Evolutionary conservation across 768 basidiomycete species (phyloP).

Genomic region (Lactifluus volemus): DNA sequence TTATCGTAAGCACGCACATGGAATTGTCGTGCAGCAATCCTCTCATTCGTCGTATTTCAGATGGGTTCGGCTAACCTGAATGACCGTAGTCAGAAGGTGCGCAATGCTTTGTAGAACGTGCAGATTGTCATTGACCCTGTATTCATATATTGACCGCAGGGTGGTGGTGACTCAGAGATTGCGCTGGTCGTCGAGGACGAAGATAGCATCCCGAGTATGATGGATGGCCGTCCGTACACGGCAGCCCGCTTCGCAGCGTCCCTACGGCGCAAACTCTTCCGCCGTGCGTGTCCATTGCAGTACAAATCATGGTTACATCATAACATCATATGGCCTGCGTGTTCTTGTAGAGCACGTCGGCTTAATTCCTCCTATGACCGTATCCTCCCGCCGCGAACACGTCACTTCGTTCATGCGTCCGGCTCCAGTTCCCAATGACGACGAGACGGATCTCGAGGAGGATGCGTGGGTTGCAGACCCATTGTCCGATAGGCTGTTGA

Average conservation of each 20-base stretch:
- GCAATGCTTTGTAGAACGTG: background rate
- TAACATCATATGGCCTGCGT: conserved; percentile 2
- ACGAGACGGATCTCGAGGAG: conserved; percentile 49
- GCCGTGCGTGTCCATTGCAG: conserved; percentile 38
- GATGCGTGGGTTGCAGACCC: conserved; percentile 75
- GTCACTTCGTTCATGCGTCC: conserved; percentile 64
- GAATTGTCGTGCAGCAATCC: background rate
- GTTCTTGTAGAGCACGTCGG: conserved; percentile 67
- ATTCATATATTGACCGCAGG: conserved; percentile 32
- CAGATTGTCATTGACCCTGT: background rate
- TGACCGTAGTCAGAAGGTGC: conserved; percentile 72
- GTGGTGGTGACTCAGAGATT: conserved; percentile 93
- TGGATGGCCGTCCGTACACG: conserved; percentile 69
- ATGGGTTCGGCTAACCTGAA: conserved; percentile 94
- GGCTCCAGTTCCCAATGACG: conserved; percentile 60
- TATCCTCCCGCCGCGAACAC: conserved; percentile 33
- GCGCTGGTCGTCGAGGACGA: conserved; percentile 86
- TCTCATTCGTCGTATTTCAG: conserved; percentile 30
- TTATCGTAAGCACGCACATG: conserved; percentile 53
- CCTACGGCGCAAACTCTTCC: conserved; percentile 74
- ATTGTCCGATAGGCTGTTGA: conserved; percentile 47
- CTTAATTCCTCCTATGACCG: conserved; percentile 66
- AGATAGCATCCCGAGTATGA: conserved; percentile 62
- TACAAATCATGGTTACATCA: background rate
- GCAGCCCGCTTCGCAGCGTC: conserved; percentile 78